Base-by-base conservation (phyloP, 305 asterid genomes). In the Solanum aculeatissimum region DNA sequence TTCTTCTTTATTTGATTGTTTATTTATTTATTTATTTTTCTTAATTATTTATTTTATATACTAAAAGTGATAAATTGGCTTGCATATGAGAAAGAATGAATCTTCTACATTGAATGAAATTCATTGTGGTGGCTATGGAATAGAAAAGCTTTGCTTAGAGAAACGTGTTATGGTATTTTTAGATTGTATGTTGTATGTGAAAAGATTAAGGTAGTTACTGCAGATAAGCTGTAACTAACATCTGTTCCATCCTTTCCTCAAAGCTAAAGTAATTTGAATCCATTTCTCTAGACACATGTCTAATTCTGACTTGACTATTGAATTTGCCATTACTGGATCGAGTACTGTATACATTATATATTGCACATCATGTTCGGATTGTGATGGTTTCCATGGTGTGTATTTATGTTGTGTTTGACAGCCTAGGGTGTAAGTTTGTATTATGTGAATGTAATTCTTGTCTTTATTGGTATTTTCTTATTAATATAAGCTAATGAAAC, bases 401-500 rank as follows among this genome's bases (percentile, higher is more conserved):
- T 75, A 47, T 49, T 62, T 75, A 27, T 25, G 42, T 49, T 49
- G 25, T 49, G 60, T 77, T 77, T 49, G 63, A 77, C 62, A 49
- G 11, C 82, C n/a, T 79, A 53, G 51, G 68, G 68, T 78, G 51
- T 54, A 53, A 53, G 65, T 32, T 32, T 77, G 32, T 32, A 79
- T 79, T 11, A 51, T 1, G 47, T 77, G 63, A 77, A 78, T 78
- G 32, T 27, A 53, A 29, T 32, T 79, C 83, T 78, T 54, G 51
- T 11, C 66, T 54, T 79, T 54, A 54, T 79, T 53, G 65, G 58
- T 82, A 15, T 81, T 25, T 40, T 19, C 43, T 81, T 45, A 81
- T 60, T 84, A 55, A 71, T 68, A 79, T 75, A 85, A 83, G 75
- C 83, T 53, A 79, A 81, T 88, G 78, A 60, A 80, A 86, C 94